Percentiles rank a stretch among this genome's conserved stretches.
Conservation (phyloP, 2,329 filamentous ascomycete species). For the Trematosphaeria pertusa region DNA sequence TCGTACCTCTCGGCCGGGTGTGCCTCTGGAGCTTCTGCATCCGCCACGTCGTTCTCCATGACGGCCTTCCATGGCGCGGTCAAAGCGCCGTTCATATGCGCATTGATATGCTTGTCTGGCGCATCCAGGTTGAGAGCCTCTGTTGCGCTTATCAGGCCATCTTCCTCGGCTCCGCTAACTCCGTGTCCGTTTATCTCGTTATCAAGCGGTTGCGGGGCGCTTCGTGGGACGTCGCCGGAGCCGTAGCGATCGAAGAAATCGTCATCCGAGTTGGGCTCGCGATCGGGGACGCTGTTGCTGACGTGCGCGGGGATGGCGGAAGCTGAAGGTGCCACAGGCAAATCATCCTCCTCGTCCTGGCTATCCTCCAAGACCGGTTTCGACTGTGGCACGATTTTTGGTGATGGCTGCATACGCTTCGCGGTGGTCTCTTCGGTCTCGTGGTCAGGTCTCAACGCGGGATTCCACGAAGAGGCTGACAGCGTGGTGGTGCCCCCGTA, state of each 20-base stretch:
- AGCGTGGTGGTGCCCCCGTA: slow-evolving; percentile 34
- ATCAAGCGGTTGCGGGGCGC: slow-evolving; percentile 7
- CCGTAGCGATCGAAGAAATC: slow-evolving; percentile 47
- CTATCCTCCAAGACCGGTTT: slow-evolving; percentile 18
- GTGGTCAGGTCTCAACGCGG: slow-evolving; percentile 58
- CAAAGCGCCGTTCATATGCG: slow-evolving; percentile 17
- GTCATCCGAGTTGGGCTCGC: slow-evolving; percentile 33
- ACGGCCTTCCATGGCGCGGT: background rate
- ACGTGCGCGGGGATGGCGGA: slow-evolving; percentile 8
- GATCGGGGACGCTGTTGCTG: slow-evolving; percentile 10
- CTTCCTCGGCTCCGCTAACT: slow-evolving; percentile 15
- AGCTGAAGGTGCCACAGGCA: slow-evolving; percentile 11
- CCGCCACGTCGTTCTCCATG: slow-evolving; percentile 8
- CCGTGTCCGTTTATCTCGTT: slow-evolving; percentile 6
- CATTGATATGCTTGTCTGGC: slow-evolving; percentile 15
- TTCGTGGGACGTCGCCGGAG: slow-evolving; percentile 11
- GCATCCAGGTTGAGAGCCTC: slow-evolving; percentile 25
- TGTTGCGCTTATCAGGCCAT: slow-evolving; percentile 23
- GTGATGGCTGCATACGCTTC: slow-evolving; percentile 20
- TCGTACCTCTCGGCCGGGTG: slow-evolving; percentile 51
- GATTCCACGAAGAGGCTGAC: slow-evolving; percentile 59
- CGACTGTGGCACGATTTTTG: slow-evolving; percentile 14
- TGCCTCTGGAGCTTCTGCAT: slow-evolving; percentile 17
- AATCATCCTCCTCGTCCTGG: slow-evolving; percentile 25
- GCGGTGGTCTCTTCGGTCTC: slow-evolving; percentile 18